Conservation (phyloP, 2,329 filamentous ascomycete species). For the Epichloe sibirici region DNA sequence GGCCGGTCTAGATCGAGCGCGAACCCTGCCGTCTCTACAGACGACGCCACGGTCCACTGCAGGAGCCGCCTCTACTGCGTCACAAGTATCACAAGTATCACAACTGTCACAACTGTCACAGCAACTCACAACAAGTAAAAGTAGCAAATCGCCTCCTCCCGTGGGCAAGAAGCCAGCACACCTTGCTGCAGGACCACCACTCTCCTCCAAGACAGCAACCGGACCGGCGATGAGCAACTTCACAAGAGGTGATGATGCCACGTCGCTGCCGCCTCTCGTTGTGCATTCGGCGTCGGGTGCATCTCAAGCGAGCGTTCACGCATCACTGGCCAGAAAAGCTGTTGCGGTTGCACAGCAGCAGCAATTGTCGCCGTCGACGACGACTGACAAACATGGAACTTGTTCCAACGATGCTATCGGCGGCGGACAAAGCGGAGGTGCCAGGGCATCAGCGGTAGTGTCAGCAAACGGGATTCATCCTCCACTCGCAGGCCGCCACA, state of each 20-base stretch:
- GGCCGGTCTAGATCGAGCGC: conserved; percentile 12
- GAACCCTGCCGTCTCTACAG: conserved; percentile 16
- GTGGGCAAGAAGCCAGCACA: conserved; percentile 53
- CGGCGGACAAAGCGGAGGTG: conserved; percentile 9
- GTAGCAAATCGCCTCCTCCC: conserved; percentile 35
- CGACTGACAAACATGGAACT: neutral
- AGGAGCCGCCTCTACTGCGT: conserved; percentile 19
- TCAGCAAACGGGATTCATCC: conserved; percentile 3
- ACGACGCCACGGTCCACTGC: conserved; percentile 16
- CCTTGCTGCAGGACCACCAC: conserved; percentile 23
- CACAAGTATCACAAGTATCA: conserved; percentile 23
- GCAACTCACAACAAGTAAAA: conserved; percentile 19
- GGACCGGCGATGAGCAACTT: conserved; percentile 5
- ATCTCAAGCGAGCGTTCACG: neutral
- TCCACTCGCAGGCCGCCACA: conserved; percentile 1
- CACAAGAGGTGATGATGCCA: conserved; percentile 11
- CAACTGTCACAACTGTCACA: conserved; percentile 21
- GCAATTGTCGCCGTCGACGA: neutral
- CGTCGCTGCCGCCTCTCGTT: conserved; percentile 6
- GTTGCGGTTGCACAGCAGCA: conserved; percentile 3
- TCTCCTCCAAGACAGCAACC: conserved; percentile 11
- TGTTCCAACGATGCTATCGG: neutral
- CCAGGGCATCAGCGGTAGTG: conserved; percentile 10
- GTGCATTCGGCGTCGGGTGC: conserved; percentile 5
- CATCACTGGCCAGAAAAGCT: conserved; percentile 2